Base-by-base conservation (phyloP, 331 rosid species). In the Saraca asoca region DNA sequence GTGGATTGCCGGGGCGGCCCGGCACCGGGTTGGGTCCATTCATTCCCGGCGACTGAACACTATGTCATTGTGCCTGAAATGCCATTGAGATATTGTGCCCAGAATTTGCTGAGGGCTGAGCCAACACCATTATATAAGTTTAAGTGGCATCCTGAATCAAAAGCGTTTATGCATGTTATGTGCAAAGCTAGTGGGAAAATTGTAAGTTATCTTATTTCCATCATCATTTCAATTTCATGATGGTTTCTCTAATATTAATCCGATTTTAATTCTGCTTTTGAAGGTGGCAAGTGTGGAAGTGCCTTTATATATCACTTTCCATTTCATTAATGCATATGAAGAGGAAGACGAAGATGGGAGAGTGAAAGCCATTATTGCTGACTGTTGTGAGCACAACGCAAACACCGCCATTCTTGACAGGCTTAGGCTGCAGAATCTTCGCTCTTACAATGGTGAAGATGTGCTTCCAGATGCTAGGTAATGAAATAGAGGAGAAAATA, bases 201-300 rank as follows among this genome's bases (percentile, higher is more conserved):
- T 53, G 99, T 88, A 79, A 73, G 95, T 64, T 38, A 12, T 6
- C 42, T 8, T n/a, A n/a, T n/a, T n/a, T n/a, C 5, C 17, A n/a
- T 35, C 12, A 0, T 9, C 6, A 18, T 0, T 42, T 9, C 11
- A 2, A 0, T 4, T 42, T 42, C n/a, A 1, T n/a, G 0, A 37
- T 37, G 13, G 14, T 5, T 12, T 35, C 2, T 35, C 41, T 5
- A 35, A 34, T 48, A 11, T 31, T 63, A 1, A 13, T 5, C 20
- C 29, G 14, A 9, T 44, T 12, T 34, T 44, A 11, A 44, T 8
- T 39, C 14, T 55, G 68, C 15, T 62, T 57, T 72, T 11, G 76
- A 73, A 90, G 99, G 97, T 90, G 75, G 83, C 91, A 15, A 88
- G 91, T 20, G 96, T 90, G 77, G 88, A 94, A 77, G 99, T 90